Evolutionary conservation across 176 grass and related monocot species (phyloP).

Genomic region (Puya raimondii): DNA sequence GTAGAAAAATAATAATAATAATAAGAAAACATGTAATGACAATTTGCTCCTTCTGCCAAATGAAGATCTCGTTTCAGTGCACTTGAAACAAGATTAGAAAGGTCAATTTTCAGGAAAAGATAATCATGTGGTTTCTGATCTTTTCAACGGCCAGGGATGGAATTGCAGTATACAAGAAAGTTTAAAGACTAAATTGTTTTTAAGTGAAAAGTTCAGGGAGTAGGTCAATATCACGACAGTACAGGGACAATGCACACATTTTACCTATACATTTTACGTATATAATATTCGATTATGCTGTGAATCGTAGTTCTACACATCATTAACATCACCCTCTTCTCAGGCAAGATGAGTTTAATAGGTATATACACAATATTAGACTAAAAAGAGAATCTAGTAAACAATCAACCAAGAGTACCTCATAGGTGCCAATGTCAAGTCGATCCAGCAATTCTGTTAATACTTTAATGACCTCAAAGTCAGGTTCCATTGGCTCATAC

Average conservation of each 20-base stretch:
- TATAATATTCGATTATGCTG: neutral
- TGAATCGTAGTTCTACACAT: neutral
- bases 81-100: no score
- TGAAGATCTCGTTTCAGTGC: no score
- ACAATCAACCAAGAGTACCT: slow-evolving; percentile 18
- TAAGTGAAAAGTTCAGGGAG: no score
- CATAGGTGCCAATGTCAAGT: slow-evolving; percentile 74
- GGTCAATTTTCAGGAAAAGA: no score
- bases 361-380: neutral
- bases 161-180: no score
- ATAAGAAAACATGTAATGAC: no score
- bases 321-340: neutral
- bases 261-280: neutral
- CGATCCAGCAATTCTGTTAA: slow-evolving; percentile 81
- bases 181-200: no score
- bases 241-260: neutral
- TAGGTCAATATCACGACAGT: no score
- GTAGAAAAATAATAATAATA: no score
- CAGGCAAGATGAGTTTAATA: neutral
- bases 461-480: slow-evolving; percentile 92
- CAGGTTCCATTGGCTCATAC: slow-evolving; percentile 79
- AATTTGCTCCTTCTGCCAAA: no score
- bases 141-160: no score
- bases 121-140: no score
- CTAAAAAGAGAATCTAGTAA: neutral